Evolutionary conservation across 2,329 filamentous ascomycete species (phyloP).

Genomic region (Chaetomium sp.): DNA sequence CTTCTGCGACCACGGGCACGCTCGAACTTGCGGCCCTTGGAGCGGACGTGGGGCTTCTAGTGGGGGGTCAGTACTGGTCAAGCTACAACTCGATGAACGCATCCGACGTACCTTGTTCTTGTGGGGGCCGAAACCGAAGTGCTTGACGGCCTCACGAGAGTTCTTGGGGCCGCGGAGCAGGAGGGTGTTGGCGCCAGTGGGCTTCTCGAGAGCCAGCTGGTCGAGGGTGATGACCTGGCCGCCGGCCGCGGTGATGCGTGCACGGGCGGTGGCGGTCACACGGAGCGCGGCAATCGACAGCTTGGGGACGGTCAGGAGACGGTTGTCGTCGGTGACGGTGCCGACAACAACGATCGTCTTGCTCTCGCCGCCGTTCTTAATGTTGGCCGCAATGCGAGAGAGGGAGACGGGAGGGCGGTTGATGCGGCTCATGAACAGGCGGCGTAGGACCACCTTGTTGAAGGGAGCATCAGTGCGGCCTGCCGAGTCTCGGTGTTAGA

Average conservation of each 20-base stretch:
- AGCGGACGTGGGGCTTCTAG: constrained; percentile 92
- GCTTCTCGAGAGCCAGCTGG: constrained; percentile 90
- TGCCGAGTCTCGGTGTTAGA: constrained; percentile 30
- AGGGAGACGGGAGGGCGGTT: constrained; percentile 94
- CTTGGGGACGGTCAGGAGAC: constrained; percentile 84
- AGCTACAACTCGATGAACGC: rapidly evolving
- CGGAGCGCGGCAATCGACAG: constrained; percentile 87
- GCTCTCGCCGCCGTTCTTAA: constrained; percentile 56
- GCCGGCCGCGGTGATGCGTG: constrained; percentile 86
- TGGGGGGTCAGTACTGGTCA: constrained; percentile 30
- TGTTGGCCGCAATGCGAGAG: constrained; percentile 75
- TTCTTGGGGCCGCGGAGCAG: constrained; percentile 98
- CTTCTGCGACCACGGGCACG: constrained; percentile 96
- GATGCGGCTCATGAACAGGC: constrained; percentile 97
- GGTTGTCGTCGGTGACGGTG: constrained; percentile 97
- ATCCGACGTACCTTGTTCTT: constrained; percentile 75
- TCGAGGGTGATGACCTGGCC: constrained; percentile 95
- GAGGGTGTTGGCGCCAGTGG: constrained; percentile 94
- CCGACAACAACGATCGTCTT: constrained; percentile 93
- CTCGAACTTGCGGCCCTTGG: constrained; percentile 99
- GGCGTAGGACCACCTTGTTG: constrained; percentile 98
- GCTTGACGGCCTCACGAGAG: constrained; percentile 93
- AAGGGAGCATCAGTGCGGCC: constrained; percentile 94
- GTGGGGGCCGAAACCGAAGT: constrained; percentile 98
- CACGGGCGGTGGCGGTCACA: constrained; percentile 93